Evolutionary conservation across 1,139 yeast genomes (phyloP), one percentile per base, ranked within the genome.

Genomic region (Meyerozyma carpophila): DNA sequence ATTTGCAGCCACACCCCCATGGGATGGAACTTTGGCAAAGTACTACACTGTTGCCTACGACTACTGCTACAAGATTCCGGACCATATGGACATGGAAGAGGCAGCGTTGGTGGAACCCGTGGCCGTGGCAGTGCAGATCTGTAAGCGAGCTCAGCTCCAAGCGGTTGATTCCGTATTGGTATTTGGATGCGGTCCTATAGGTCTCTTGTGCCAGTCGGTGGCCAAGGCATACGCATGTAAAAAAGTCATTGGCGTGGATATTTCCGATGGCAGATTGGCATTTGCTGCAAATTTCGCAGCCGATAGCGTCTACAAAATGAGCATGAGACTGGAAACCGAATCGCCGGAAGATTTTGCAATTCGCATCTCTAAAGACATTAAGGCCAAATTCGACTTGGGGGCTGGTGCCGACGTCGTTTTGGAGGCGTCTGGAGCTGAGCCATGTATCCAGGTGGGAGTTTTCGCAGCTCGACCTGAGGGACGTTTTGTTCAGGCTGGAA

Each of bases 1-100:
- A 6, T 34, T 34, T 34, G 37, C 37, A 16, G 37, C 37, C 25
- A 34, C 37, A 8, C 37, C 37, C 4, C 85, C 86, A 16, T 70
- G 67, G 50, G 83, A 80, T 49, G 82, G 42, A 16, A 40, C 39
- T 7, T 34, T 40, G 39, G 28, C 32, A 24, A 26, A 29, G 27
- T 36, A 34, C 42, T 34, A 36, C 38, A 36, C 2, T 24, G 34
- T 40, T 8, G 36, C 29, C 16, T 18, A 34, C 20, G 39, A 40
- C 13, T 34, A 24, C 39, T 34, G 39, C 18, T 34, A 39, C 41
- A 39, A 39, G 37, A 32, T 39, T 16, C 41, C 41, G 9, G 41
- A 39, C 13, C 28, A 24, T n/a, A 32, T 39, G 41, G 10, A 34
- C 10, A 20, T 31, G 25, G 37, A 39, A 34, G 41, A 39, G 16